Base-by-base conservation (phyloP, 306 rosid genomes). In the Delonix regia region DNA sequence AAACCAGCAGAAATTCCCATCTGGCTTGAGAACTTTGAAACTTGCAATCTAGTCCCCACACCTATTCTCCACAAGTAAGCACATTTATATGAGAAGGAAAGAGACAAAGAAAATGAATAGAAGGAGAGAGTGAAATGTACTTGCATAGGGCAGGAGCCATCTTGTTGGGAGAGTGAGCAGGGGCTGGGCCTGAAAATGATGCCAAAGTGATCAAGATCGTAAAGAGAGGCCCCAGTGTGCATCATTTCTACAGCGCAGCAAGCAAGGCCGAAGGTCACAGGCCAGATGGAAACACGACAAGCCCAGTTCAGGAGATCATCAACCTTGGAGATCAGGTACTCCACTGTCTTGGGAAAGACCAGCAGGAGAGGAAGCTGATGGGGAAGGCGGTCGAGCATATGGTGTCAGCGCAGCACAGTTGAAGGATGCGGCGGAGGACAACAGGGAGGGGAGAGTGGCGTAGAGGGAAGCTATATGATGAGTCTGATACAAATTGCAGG, bases 241-340 rank as follows among this genome's bases (percentile, higher is more conserved):
- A 94, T 94, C 97, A 94, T 94, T 83, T 94, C 98, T 9, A 92
- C 98, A 68, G 98, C 98, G 86, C 98, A 94, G 79, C 98, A 94
- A 9, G 98, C 98, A 3, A 94, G 97, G 0, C 98, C 98, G 42
- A 94, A 94, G 14, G 98, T 92, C 98, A 94, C 90, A 60, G 97
- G 97, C 98, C 98, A 94, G 81, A 92, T 89, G 74, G 98, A 94
- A 15, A 97, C 97, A 4, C 90, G 88, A 2, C 98, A 94, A 44
- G 97, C 98, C 98, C 98, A 94, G 73, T 94, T 94, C 97, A 92
- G 77, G 69, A 94, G 97, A 80, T 94, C 94, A 30, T 94, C 98
- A 0, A 92, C 97, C 87, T 92, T 92, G 1, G 98, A 94, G 85
- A 94, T 92, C 72, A 94, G 97, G 76, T 75, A 94, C 86, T 94